Conservation (phyloP, 2,329 filamentous ascomycete genomes). For the Neonectria sp. region DNA sequence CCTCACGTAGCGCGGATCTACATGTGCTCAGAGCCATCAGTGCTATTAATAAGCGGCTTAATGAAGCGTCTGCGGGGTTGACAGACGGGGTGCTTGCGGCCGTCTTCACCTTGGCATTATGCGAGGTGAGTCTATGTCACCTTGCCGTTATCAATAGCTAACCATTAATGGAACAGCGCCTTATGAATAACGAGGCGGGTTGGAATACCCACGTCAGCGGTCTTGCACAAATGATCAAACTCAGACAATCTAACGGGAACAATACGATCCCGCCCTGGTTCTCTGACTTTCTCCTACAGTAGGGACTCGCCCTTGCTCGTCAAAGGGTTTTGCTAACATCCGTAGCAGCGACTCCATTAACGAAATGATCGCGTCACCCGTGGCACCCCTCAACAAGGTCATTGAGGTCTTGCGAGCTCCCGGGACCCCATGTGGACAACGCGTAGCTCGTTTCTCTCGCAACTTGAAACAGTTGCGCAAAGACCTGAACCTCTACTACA, state of each 20-base stretch:
- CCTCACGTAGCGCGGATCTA: slow-evolving; percentile 14
- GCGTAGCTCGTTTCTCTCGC: slow-evolving; percentile 19
- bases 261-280: slow-evolving; percentile 30
- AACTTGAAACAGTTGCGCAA: slow-evolving; percentile 1
- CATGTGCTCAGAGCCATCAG: slow-evolving; percentile 28
- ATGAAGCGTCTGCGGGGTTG: slow-evolving; percentile 9
- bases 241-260: slow-evolving; percentile 17
- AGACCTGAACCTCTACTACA: slow-evolving; percentile 11
- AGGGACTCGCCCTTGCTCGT: background rate
- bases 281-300: slow-evolving; percentile 32
- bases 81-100: slow-evolving; percentile 40
- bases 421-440: background rate
- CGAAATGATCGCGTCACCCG: slow-evolving; percentile 13
- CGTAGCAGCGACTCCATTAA: slow-evolving; percentile 32
- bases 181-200: slow-evolving; percentile 28
- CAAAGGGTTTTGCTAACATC: background rate
- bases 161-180: slow-evolving; percentile 21
- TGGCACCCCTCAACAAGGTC: slow-evolving; percentile 28
- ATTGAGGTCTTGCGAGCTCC: slow-evolving; percentile 32
- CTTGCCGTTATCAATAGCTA: fast-evolving
- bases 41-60: slow-evolving; percentile 33
- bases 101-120: slow-evolving; percentile 38
- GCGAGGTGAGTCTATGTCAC: slow-evolving; percentile 11
- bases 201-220: slow-evolving; percentile 35
- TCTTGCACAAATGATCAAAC: slow-evolving; percentile 32